These are phyloP conservation scores for Alternaria infectoria DNA, from an alignment of 2,329 filamentous ascomycete species.

Conservation along the genomic window DNA sequence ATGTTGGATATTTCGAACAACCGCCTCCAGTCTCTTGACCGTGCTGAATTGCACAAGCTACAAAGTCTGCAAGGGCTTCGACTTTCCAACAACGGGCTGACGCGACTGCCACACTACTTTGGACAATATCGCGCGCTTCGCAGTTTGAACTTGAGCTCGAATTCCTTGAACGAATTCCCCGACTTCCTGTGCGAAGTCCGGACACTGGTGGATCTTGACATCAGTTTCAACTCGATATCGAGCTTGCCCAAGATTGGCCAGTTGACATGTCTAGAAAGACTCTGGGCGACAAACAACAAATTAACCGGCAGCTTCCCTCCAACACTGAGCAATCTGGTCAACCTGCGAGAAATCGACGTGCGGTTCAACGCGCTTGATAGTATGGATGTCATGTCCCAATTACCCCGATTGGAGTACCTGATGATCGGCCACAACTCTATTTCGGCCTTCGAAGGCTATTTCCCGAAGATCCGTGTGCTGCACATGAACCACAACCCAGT, in stretches of 20 bases:
- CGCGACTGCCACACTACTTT: slow-evolving; percentile 80
- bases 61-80: slow-evolving; percentile 84
- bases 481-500: slow-evolving; percentile 95
- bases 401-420: slow-evolving; percentile 86
- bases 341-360: slow-evolving; percentile 87
- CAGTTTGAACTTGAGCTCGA: slow-evolving; percentile 90
- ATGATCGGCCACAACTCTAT: slow-evolving; percentile 92
- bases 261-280: slow-evolving; percentile 79
- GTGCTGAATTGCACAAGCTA: slow-evolving; percentile 79
- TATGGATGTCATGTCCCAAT: slow-evolving; percentile 83
- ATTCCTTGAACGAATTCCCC: slow-evolving; percentile 85
- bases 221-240: slow-evolving; percentile 93
- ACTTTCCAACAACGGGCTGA: slow-evolving; percentile 90
- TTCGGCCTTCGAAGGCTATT: slow-evolving; percentile 87
- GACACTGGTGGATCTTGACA: slow-evolving; percentile 87
- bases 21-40: slow-evolving; percentile 82
- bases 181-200: slow-evolving; percentile 81
- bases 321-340: slow-evolving; percentile 74
- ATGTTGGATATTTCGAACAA: slow-evolving; percentile 97
- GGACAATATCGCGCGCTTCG: slow-evolving; percentile 78
- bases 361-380: slow-evolving; percentile 90
- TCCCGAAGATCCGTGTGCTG: slow-evolving; percentile 80
- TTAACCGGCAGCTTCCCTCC: slow-evolving; percentile 76
- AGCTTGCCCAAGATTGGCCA: slow-evolving; percentile 80
- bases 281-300: slow-evolving; percentile 96